These are phyloP conservation scores for Kluyveromyces lactis DNA, from an alignment of 805 yeast species.

Conservation along the genomic window DNA sequence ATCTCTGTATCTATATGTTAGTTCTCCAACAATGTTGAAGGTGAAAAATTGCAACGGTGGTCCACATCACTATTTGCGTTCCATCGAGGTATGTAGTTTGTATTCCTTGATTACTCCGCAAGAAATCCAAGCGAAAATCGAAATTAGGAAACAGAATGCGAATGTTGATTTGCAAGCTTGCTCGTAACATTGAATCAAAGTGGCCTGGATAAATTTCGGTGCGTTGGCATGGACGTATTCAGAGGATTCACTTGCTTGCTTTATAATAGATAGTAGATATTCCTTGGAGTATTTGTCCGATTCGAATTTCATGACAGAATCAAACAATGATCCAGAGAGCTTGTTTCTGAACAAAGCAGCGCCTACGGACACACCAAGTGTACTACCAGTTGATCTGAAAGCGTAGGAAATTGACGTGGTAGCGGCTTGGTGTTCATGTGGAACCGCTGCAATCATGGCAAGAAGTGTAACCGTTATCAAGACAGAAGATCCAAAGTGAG, in stretches of 20 bases:
- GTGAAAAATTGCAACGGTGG: too few relatives aligned
- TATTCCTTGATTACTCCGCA: slow-evolving; percentile 49
- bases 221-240: slow-evolving; percentile 44
- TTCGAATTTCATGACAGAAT: slow-evolving; percentile 26
- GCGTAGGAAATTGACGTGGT: slow-evolving; percentile 88
- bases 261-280: slow-evolving; percentile 37
- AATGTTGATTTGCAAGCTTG: slow-evolving; percentile 47
- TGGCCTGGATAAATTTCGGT: slow-evolving; percentile 41
- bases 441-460: slow-evolving; percentile 67
- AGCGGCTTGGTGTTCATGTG: slow-evolving; percentile 62
- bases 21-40: too few relatives aligned
- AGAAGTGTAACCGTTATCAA: slow-evolving; percentile 58
- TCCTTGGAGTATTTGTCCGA: slow-evolving; percentile 31
- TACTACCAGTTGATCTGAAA: slow-evolving; percentile 80
- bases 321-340: slow-evolving; percentile 26
- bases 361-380: slow-evolving; percentile 66
- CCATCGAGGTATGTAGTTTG: slow-evolving; percentile 44
- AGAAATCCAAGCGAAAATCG: slow-evolving; percentile 31
- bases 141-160: slow-evolving; percentile 31
- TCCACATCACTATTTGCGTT: slow-evolving; percentile 35
- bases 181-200: slow-evolving; percentile 45
- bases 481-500: slow-evolving; percentile 49
- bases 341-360: slow-evolving; percentile 52
- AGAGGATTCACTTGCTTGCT: slow-evolving; percentile 47
- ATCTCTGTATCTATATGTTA: too few relatives aligned